Evolutionary conservation across 2,329 filamentous ascomycete species (phyloP), one percentile per base, ranked within the genome.

Genomic region (Pseudogymnoascus sp.): DNA sequence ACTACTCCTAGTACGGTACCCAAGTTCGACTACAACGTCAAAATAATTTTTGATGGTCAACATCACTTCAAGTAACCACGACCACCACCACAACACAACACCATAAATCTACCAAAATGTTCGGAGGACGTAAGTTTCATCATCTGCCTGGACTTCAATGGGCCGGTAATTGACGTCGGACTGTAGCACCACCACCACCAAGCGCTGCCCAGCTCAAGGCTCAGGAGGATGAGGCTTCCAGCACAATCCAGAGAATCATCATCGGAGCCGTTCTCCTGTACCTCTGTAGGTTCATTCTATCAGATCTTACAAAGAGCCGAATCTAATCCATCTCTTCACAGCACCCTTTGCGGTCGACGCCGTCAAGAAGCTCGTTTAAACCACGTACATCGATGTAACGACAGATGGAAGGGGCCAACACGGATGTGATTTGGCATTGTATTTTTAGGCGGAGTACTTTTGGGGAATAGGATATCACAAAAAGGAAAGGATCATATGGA

Each of bases 241-340:
- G 80, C 67, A 88, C 86, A 58, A 78, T 93, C 67, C 85, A 88
- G 76, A 81, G 79, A 69, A 87, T 87, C 64, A 71, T 87, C 61
- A 80, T 83, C 38, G 84, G 84, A 14, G 86, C 85, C 65, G 78
- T 86, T 38, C 74, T 89, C 58, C 80, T 94, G 57, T 93, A 93
- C 72, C 76, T 94, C 63, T 90, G 90, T 94, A 84, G 62, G 88
- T 72, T 7, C n/a, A 9, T 35, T 59, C 39, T 39, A 12, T 39
- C 60, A 58, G 11, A 60, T 28, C 65, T 28, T 35, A n/a, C 3
- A 20, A n/a, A 28, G 25, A 35, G 20, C 7, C 43, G 6, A 14
- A 20, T 18, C 16, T 41, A 14, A 50, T n/a, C 47, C 65, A 64
- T 60, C 60, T 58, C 30, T n/a, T 11, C 59, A 38, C 65, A 83